These are phyloP conservation scores for Rhodocollybia butyracea DNA, from an alignment of 768 basidiomycete species.

Conservation along the genomic window DNA sequence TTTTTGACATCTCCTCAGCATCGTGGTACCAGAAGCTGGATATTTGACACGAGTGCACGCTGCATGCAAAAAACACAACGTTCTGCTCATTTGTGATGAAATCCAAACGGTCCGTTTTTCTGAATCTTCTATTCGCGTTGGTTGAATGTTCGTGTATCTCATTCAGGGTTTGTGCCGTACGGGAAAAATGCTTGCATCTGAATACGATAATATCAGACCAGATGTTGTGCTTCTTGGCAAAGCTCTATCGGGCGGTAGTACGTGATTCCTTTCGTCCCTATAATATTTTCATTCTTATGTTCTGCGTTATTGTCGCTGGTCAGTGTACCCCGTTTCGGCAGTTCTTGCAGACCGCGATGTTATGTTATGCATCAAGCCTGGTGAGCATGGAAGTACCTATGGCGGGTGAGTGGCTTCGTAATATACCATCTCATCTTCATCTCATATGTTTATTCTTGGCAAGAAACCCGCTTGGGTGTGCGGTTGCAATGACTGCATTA, in stretches of 20 bases:
- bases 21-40: constrained; percentile 86
- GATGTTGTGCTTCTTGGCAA: constrained; percentile 94
- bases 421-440: background rate
- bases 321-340: constrained; percentile 95
- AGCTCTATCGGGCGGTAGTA: constrained; percentile 92
- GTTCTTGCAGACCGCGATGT: constrained; percentile 89
- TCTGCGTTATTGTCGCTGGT: background rate
- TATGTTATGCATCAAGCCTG: constrained; percentile 92
- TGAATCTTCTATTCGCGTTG: constrained; percentile 2
- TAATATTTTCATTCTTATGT: background rate
- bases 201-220: constrained; percentile 85
- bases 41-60: constrained; percentile 77
- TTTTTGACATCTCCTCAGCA: constrained; percentile 40
- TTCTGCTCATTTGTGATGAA: constrained; percentile 96
- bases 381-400: constrained; percentile 95
- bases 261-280: constrained; percentile 21
- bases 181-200: constrained; percentile 88
- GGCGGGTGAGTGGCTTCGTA: constrained; percentile 63
- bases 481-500: constrained; percentile 92
- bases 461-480: constrained; percentile 93
- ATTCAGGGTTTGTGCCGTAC: constrained; percentile 86
- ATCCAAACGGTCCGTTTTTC: constrained; percentile 77
- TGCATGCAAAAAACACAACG: constrained; percentile 90
- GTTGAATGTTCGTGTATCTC: constrained; percentile 1
- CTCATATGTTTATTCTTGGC: background rate